Conservation (phyloP, 2,329 filamentous ascomycete species). For the Cordyceps cateniannulata region DNA sequence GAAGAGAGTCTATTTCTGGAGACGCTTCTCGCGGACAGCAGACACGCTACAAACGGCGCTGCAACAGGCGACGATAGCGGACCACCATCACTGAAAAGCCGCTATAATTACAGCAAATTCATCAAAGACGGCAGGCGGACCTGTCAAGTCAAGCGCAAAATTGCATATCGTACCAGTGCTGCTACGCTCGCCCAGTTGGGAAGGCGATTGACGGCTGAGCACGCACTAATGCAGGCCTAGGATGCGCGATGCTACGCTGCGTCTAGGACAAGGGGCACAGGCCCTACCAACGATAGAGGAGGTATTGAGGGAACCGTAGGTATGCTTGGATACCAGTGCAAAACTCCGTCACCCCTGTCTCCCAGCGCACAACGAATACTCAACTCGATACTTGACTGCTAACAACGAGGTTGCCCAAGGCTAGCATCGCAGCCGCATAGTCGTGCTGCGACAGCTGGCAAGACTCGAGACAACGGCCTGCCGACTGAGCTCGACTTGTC, state of each 20-base stretch:
- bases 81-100: neutral
- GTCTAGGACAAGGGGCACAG: neutral
- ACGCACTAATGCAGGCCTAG: constrained; percentile 2
- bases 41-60: neutral
- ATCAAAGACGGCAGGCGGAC: neutral
- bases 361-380: neutral
- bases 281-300: too few species aligned
- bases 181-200: neutral
- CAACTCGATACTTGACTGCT: neutral
- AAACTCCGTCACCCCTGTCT: neutral
- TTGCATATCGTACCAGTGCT: neutral
- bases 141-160: neutral
- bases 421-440: neutral
- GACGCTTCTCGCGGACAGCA: neutral
- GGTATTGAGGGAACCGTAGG: neutral
- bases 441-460: neutral
- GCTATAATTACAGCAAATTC: neutral
- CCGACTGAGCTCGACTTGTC: neutral
- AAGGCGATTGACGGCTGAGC: constrained; percentile 4
- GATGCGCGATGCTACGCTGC: neutral
- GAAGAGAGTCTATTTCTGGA: neutral
- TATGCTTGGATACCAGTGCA: neutral
- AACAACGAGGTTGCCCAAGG: neutral
- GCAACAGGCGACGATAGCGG: neutral
- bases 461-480: neutral